Conservation (phyloP, 257 asterid species). For the Nicotiana otophora region DNA sequence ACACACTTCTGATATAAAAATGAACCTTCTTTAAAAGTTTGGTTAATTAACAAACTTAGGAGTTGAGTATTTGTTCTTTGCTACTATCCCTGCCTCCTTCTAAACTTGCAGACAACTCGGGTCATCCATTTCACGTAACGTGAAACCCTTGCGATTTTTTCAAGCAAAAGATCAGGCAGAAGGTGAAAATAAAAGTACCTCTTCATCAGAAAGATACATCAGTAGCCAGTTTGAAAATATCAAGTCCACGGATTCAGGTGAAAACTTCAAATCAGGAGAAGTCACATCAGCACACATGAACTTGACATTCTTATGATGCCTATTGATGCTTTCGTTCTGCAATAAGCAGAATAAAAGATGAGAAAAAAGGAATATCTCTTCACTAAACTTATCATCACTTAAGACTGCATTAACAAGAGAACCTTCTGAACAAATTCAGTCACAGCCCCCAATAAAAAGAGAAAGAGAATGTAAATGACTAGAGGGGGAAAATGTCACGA, state of each 20-base stretch:
- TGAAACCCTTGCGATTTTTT: neutral
- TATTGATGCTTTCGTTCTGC: slow-evolving; percentile 74
- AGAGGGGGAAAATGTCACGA: neutral
- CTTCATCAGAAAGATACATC: slow-evolving; percentile 94
- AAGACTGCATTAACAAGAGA: neutral
- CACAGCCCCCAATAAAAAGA: neutral
- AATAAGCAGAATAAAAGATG: neutral
- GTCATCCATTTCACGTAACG: neutral
- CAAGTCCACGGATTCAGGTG: slow-evolving; percentile 72
- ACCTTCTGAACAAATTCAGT: neutral
- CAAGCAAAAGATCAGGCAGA: neutral
- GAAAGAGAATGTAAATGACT: neutral
- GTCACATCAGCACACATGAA: slow-evolving; percentile 92
- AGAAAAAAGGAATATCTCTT: neutral
- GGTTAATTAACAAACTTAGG: neutral
- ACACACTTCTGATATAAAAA: neutral
- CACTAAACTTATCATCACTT: neutral
- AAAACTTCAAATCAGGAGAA: slow-evolving; percentile 62
- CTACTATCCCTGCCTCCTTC: neutral
- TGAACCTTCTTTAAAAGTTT: neutral
- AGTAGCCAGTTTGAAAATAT: slow-evolving; percentile 91
- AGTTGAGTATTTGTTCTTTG: neutral
- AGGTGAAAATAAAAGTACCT: slow-evolving; percentile 38
- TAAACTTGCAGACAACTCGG: neutral
- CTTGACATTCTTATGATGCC: slow-evolving; percentile 61